Base-by-base conservation (phyloP, 2,329 filamentous ascomycete genomes). In the Diplodia seriata region DNA sequence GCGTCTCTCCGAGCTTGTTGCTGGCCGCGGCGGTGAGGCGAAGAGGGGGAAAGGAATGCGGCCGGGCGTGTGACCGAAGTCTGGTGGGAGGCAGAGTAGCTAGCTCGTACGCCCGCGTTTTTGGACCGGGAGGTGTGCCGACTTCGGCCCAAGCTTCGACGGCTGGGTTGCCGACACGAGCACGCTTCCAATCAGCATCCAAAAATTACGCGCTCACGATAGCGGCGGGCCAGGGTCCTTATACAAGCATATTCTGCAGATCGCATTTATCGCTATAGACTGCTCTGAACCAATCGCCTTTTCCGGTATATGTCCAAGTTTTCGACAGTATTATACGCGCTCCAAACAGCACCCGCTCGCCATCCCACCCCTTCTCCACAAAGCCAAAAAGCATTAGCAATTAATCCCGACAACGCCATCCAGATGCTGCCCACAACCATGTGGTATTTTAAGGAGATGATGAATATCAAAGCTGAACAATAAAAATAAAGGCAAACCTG, bases 251-350 rank as follows among this genome's bases (percentile, higher is more conserved):
- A 51, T 47, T 57, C n/a, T 49, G 40, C 31, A 50, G 40, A 62
- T 62, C 43, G 40, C 40, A 49, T 62, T 62, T 62, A 62, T n/a
- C 26, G 23, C 57, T 62, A 50, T 62, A 62, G 40, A 50, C 57
- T 62, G 23, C 57, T 62, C 40, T 62, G 57, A 49, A 50, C 57
- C 40, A 62, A 49, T 31, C 29, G 57, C 57, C 26, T 50, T 61
- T 47, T 29, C 40, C 40, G 40, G 57, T 62, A 62, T 50, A 50
- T 62, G 18, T 62, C 40, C 29, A 14, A 26, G 7, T 49, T 62
- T 33, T 29, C 40, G 23, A 62, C 40, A 47, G 23, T 50, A 65
- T 65, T 65, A 55, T 43, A 18, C 53, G 61, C 36, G 36, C 62
- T 4, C 47, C 31, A 54, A n/a, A 11, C 31, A 23, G 49, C 49